phyloP scores from a whole-genome alignment of 2,329 filamentous ascomycete genomes.

The Aureobasidium namibiae region DNA sequence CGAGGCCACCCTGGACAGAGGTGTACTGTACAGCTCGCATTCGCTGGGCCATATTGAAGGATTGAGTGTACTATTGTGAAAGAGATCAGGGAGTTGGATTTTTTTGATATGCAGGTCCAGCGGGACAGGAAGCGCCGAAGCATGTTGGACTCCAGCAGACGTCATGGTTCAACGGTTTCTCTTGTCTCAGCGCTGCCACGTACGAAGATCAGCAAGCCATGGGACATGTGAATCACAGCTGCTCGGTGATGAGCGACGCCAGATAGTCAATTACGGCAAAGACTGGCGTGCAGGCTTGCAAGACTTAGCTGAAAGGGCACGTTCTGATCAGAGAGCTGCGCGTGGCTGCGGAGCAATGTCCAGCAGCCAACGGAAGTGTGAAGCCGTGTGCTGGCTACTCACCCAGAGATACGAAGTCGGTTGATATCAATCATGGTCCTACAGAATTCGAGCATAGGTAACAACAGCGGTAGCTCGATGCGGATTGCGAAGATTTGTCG shows the following conservation, averaged over 20 bases:
- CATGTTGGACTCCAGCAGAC: neutral
- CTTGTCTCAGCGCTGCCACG: neutral
- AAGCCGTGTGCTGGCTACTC: neutral
- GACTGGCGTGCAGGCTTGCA: neutral
- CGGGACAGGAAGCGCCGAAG: neutral
- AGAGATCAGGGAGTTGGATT: neutral
- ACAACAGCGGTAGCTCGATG: neutral
- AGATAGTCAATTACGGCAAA: neutral
- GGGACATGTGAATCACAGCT: neutral
- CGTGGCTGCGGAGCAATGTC: neutral
- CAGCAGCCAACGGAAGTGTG: neutral
- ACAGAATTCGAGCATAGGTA: neutral
- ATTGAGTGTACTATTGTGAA: neutral
- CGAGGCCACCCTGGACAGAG: constrained; percentile 23
- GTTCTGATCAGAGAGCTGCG: neutral
- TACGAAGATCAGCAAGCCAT: neutral
- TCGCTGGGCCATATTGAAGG: constrained; percentile 9
- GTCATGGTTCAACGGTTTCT: constrained; percentile 13
- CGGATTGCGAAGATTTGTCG: neutral
- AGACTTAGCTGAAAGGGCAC: neutral
- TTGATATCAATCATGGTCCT: neutral
- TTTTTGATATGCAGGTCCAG: constrained; percentile 6
- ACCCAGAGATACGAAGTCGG: neutral
- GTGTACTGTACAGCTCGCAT: constrained; percentile 25
- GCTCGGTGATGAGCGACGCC: neutral